Evolutionary conservation across 495 filamentous ascomycete genomes (phyloP).

Genomic region (Trichoderma asperelloides): DNA sequence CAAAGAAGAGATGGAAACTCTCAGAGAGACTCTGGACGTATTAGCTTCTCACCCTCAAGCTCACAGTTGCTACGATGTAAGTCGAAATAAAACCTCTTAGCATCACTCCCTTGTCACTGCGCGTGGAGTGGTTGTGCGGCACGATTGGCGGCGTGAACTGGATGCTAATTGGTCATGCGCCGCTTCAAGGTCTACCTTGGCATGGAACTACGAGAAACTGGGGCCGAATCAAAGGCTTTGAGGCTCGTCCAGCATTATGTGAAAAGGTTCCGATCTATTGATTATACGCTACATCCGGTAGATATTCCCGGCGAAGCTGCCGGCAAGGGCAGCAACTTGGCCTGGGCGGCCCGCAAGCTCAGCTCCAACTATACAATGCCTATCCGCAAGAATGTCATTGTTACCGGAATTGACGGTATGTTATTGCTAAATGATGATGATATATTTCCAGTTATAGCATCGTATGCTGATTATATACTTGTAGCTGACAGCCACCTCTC

Average conservation of each 20-base stretch:
- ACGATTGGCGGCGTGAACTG: neutral
- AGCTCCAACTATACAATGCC: constrained; percentile 44
- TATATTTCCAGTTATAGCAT: constrained; percentile 14
- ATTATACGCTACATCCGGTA: constrained; percentile 51
- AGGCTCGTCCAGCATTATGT: constrained; percentile 44
- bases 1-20: constrained; percentile 55
- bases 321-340: constrained; percentile 61
- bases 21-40: constrained; percentile 56
- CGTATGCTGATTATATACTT: constrained; percentile 21
- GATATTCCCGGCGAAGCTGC: constrained; percentile 54
- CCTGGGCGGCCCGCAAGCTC: constrained; percentile 54
- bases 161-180: neutral
- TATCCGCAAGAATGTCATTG: constrained; percentile 49
- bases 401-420: constrained; percentile 64
- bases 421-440: constrained; percentile 13
- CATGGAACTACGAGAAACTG: constrained; percentile 56
- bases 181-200: constrained; percentile 53
- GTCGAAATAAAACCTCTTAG: constrained; percentile 17
- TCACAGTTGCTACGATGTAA: constrained; percentile 54
- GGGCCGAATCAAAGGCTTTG: constrained; percentile 44
- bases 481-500: constrained; percentile 61
- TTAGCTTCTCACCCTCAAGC: constrained; percentile 57
- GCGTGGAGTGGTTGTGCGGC: neutral
- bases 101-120: neutral
- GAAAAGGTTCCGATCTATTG: constrained; percentile 51